phyloP scores from a whole-genome alignment of 2,329 filamentous ascomycete species.

The Albifimbria verrucaria region DNA sequence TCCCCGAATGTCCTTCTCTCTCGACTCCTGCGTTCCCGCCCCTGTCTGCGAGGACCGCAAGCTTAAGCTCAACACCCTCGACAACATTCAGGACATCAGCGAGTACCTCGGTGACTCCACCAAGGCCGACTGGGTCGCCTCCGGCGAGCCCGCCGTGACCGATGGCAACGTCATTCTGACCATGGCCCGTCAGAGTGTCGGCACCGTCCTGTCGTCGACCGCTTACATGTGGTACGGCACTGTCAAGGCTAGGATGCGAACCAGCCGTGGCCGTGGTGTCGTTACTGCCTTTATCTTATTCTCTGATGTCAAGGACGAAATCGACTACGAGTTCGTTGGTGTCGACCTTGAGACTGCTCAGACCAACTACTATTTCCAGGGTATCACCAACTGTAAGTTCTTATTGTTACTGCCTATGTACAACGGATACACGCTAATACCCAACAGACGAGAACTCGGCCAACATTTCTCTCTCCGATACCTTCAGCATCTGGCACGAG shows the following conservation, averaged over 20 bases:
- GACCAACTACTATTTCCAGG: slow-evolving; percentile 97
- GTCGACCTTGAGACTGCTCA: slow-evolving; percentile 73
- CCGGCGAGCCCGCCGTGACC: slow-evolving; percentile 69
- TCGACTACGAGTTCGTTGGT: slow-evolving; percentile 94
- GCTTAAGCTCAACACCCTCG: slow-evolving; percentile 70
- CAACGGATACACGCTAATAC: not conserved
- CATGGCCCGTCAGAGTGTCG: slow-evolving; percentile 81
- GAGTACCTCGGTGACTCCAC: slow-evolving; percentile 83
- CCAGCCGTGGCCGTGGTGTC: slow-evolving; percentile 79
- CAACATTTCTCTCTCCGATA: slow-evolving; percentile 69
- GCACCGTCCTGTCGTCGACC: slow-evolving; percentile 80
- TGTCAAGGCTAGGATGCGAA: slow-evolving; percentile 80
- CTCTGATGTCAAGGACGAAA: slow-evolving; percentile 95
- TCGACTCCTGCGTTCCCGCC: slow-evolving; percentile 81
- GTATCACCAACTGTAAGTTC: slow-evolving; percentile 79
- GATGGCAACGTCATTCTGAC: slow-evolving; percentile 75
- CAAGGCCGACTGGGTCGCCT: slow-evolving; percentile 82
- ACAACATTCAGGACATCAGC: slow-evolving; percentile 65
- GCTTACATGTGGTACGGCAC: slow-evolving; percentile 97
- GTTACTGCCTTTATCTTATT: slow-evolving; percentile 97
- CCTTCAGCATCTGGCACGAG: slow-evolving; percentile 75
- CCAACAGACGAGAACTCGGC: slow-evolving; percentile 66
- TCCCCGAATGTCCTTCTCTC: slow-evolving; percentile 74
- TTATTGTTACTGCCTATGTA: not conserved
- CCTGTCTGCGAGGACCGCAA: slow-evolving; percentile 75